A percentile compares a stretch with the other conserved stretches of the same genome.
Evolutionary conservation across 176 grass and related monocot species (phyloP).

Genomic region (Zoysia japonica): DNA sequence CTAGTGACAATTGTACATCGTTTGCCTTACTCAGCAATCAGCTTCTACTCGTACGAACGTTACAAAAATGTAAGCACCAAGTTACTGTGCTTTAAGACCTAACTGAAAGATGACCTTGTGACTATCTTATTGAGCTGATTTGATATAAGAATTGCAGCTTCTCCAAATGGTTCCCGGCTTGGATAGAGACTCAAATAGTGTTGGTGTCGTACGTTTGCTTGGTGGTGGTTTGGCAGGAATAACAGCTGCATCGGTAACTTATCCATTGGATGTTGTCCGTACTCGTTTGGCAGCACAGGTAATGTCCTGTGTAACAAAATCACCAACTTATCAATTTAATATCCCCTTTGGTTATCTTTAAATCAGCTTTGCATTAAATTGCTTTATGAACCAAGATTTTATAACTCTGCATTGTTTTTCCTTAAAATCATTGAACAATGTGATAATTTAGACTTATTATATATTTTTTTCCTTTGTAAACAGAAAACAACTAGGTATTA

Average conservation of each 20-base stretch:
- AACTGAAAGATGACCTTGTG: neutral
- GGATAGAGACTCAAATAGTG: slow-evolving; percentile 55
- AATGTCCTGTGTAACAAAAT: neutral
- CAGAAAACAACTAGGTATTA: slow-evolving; percentile 94
- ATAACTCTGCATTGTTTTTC: slow-evolving; percentile 3
- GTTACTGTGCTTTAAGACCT: slow-evolving; percentile 14
- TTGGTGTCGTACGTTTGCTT: slow-evolving; percentile 58
- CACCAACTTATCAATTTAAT: neutral
- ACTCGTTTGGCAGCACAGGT: slow-evolving; percentile 94
- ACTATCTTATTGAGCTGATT: slow-evolving; percentile 12
- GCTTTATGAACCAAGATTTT: slow-evolving; percentile 3
- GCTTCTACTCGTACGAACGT: slow-evolving; percentile 86
- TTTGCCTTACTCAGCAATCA: slow-evolving; percentile 90
- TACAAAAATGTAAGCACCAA: slow-evolving; percentile 68
- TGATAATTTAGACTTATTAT: slow-evolving; percentile 16
- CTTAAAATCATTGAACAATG: neutral
- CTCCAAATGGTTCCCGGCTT: slow-evolving; percentile 64
- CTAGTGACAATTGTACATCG: slow-evolving; percentile 88
- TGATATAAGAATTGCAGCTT: slow-evolving; percentile 49
- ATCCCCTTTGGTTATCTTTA: neutral
- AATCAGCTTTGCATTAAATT: neutral
- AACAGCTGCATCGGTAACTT: slow-evolving; percentile 86
- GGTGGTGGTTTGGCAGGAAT: slow-evolving; percentile 87
- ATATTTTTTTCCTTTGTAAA: neutral
- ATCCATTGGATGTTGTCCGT: slow-evolving; percentile 85